phyloP scores from a whole-genome alignment of 2,329 filamentous ascomycete genomes.

The Colletotrichum tamarilloi region DNA sequence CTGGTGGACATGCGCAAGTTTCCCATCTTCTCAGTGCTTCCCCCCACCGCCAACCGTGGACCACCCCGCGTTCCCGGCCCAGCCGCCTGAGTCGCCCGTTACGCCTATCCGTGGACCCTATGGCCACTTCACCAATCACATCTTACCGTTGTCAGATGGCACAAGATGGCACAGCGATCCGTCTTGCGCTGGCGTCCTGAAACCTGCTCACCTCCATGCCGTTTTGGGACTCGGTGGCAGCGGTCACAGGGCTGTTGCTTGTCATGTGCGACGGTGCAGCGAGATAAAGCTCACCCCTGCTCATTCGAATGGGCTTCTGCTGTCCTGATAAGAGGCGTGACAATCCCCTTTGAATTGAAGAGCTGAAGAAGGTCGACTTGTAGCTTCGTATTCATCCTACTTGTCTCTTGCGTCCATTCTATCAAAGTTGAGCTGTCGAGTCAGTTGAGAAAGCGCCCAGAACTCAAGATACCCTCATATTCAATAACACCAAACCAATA shows the following conservation, averaged over 20 bases:
- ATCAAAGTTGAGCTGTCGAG: neutral
- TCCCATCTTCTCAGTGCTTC: neutral
- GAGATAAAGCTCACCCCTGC: slow-evolving; percentile 16
- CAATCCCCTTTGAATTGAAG: neutral
- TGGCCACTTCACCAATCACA: neutral
- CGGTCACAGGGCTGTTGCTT: slow-evolving; percentile 35
- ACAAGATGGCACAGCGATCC: slow-evolving; percentile 15
- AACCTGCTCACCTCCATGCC: slow-evolving; percentile 36
- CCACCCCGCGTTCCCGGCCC: neutral
- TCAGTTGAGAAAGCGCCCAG: neutral
- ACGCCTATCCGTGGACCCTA: neutral
- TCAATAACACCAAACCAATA: neutral
- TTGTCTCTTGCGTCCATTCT: neutral
- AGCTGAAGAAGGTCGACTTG: neutral
- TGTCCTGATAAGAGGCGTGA: slow-evolving; percentile 19
- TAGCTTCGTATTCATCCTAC: neutral
- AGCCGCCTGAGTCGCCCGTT: slow-evolving; percentile 20
- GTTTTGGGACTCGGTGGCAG: slow-evolving; percentile 30
- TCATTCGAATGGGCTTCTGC: too few relatives aligned
- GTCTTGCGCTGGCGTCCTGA: slow-evolving; percentile 33
- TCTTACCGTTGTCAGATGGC: neutral
- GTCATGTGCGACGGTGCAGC: slow-evolving; percentile 29
- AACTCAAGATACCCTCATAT: neutral
- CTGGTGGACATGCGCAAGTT: slow-evolving; percentile 5
- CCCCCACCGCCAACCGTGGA: neutral